phyloP scores from a whole-genome alignment of 805 yeast genomes.

The Phaffomyces thermotolerans region DNA sequence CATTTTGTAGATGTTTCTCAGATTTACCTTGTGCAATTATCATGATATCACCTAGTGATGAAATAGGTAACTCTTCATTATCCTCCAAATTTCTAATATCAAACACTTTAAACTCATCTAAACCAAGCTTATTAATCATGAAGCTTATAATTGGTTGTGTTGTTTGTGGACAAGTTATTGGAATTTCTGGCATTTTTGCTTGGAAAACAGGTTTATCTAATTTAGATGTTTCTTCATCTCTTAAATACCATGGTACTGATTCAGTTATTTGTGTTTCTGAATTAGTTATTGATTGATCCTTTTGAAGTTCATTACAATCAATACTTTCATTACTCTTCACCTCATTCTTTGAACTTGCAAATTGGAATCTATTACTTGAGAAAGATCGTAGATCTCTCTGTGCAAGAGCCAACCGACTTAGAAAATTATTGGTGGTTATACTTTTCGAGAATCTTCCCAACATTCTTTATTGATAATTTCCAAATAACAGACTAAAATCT shows the following conservation, averaged over 20 bases:
- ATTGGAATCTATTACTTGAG: neutral
- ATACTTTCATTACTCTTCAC: neutral
- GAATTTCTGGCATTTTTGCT: slow-evolving; percentile 48
- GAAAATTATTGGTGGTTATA: neutral
- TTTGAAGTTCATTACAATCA: neutral
- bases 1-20: slow-evolving; percentile 65
- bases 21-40: slow-evolving; percentile 73
- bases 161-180: slow-evolving; percentile 48
- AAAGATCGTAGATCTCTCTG: neutral
- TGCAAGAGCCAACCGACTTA: neutral
- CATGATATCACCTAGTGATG: slow-evolving; percentile 40
- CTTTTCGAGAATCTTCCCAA: neutral
- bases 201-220: slow-evolving; percentile 28
- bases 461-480: neutral
- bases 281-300: slow-evolving; percentile 20
- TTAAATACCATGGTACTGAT: slow-evolving; percentile 55
- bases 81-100: slow-evolving; percentile 43
- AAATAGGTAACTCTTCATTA: slow-evolving; percentile 28
- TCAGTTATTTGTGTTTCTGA: slow-evolving; percentile 18
- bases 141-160: slow-evolving; percentile 38
- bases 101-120: slow-evolving; percentile 53
- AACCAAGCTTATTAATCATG: slow-evolving; percentile 55
- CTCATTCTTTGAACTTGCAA: neutral
- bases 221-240: slow-evolving; percentile 33
- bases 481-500: neutral